These are phyloP conservation scores for Pistacia atlantica DNA, from an alignment of 345 rosid genomes.

Conservation along the genomic window DNA sequence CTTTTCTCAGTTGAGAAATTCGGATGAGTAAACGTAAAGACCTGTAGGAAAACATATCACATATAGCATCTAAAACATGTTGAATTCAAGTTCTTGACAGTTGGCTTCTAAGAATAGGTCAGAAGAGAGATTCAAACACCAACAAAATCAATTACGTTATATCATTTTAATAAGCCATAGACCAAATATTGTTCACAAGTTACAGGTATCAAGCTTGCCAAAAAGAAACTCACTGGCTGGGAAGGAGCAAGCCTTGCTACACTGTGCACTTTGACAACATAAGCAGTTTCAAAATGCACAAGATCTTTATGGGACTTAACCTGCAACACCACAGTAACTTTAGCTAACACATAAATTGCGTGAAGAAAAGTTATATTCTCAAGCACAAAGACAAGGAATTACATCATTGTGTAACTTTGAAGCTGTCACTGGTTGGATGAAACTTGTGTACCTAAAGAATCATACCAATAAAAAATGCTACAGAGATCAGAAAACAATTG, in stretches of 20 bases:
- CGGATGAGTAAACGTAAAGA: constrained; percentile 92
- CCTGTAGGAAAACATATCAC: constrained; percentile 43
- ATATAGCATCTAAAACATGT: constrained; percentile 16
- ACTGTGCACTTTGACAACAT: constrained; percentile 92
- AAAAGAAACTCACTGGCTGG: constrained; percentile 61
- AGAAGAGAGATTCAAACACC: neutral
- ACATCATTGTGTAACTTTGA: constrained; percentile 91
- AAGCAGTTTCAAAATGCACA: constrained; percentile 92
- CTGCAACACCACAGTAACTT: constrained; percentile 41
- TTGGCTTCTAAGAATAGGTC: constrained; percentile 8
- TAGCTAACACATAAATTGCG: constrained; percentile 14
- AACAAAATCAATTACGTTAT: neutral
- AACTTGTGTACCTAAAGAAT: constrained; percentile 85
- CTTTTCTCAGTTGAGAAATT: constrained; percentile 51
- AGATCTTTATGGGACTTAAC: constrained; percentile 90
- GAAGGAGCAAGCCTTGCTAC: constrained; percentile 85
- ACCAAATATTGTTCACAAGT: neutral
- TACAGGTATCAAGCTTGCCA: neutral
- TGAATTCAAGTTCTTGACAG: constrained; percentile 6
- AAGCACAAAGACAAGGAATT: constrained; percentile 24
- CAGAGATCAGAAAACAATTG: neutral
- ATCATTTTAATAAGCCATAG: neutral
- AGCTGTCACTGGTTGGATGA: constrained; percentile 91
- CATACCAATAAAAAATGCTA: constrained; percentile 12
- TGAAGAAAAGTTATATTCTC: constrained; percentile 1